These are phyloP conservation scores for Curvularia eragrostidis DNA, from an alignment of 2,329 filamentous ascomycete species.

Conservation along the genomic window DNA sequence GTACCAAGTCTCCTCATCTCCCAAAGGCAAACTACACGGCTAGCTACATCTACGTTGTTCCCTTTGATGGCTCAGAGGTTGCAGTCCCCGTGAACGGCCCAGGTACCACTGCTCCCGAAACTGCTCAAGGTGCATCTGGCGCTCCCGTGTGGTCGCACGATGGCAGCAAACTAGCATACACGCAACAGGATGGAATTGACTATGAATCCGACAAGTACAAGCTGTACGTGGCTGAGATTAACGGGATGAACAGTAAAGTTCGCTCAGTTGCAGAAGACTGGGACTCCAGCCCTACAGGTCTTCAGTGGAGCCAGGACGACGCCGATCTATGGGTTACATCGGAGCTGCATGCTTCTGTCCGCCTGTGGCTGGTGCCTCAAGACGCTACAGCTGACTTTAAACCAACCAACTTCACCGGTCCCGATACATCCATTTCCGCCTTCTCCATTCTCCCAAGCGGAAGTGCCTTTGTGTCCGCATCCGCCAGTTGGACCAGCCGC, in stretches of 20 bases:
- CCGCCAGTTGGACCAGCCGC: conserved; percentile 42
- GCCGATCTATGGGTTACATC: conserved; percentile 43
- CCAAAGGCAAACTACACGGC: conserved; percentile 80
- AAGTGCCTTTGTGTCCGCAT: conserved; percentile 53
- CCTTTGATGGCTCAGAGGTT: conserved; percentile 65
- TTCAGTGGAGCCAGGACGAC: conserved; percentile 42
- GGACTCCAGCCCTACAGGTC: conserved; percentile 41
- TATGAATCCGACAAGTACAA: conserved; percentile 83
- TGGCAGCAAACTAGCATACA: conserved; percentile 76
- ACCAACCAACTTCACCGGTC: conserved; percentile 54
- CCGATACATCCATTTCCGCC: conserved; percentile 43
- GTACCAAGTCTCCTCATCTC: conserved; percentile 75
- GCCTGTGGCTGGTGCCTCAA: conserved; percentile 67
- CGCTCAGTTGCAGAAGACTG: conserved; percentile 42
- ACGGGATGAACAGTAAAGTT: conserved; percentile 37
- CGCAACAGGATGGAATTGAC: conserved; percentile 66
- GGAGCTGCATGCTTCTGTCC: conserved; percentile 39
- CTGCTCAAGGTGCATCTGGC: conserved; percentile 67
- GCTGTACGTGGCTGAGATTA: conserved; percentile 45
- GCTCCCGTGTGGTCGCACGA: conserved; percentile 76
- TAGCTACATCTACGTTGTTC: conserved; percentile 78
- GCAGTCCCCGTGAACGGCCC: conserved; percentile 45
- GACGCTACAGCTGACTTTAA: conserved; percentile 59
- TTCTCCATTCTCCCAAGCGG: conserved; percentile 66
- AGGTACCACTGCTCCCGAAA: conserved; percentile 36